Conservation (phyloP, 805 yeast genomes). For the Hanseniaspora occidentalis region DNA sequence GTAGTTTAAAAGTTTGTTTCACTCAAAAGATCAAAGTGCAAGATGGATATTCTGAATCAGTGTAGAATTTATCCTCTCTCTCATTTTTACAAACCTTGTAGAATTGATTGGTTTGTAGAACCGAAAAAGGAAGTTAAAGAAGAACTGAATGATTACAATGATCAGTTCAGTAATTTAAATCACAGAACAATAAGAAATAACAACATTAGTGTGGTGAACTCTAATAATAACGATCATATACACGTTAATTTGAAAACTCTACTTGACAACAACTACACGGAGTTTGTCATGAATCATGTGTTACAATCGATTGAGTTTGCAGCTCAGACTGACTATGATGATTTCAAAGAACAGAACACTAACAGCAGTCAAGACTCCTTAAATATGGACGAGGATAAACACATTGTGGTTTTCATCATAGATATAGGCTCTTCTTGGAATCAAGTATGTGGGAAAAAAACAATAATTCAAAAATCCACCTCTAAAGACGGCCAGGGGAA, state of each 20-base stretch:
- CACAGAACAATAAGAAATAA: neutral
- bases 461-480: too few species aligned
- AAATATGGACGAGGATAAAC: too few species aligned
- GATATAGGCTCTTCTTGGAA: neutral
- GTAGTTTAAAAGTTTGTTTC: too few species aligned
- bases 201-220: neutral
- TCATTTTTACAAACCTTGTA: constrained; percentile 2
- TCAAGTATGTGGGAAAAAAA: neutral
- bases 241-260: neutral
- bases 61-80: constrained; percentile 20
- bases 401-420: neutral
- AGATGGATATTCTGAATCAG: constrained; percentile 21
- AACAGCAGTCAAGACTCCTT: too few species aligned
- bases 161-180: too few species aligned
- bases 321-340: neutral
- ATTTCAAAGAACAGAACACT: too few species aligned
- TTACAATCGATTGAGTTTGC: neutral
- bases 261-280: neutral
- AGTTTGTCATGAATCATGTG: neutral
- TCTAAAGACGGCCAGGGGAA: neutral
- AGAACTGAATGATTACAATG: too few species aligned
- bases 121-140: neutral
- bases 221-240: neutral
- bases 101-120: too few species aligned
- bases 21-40: neutral